These are phyloP conservation scores for Blastobotrys ciferrii DNA, from an alignment of 1,139 yeast genomes.

Conservation along the genomic window DNA sequence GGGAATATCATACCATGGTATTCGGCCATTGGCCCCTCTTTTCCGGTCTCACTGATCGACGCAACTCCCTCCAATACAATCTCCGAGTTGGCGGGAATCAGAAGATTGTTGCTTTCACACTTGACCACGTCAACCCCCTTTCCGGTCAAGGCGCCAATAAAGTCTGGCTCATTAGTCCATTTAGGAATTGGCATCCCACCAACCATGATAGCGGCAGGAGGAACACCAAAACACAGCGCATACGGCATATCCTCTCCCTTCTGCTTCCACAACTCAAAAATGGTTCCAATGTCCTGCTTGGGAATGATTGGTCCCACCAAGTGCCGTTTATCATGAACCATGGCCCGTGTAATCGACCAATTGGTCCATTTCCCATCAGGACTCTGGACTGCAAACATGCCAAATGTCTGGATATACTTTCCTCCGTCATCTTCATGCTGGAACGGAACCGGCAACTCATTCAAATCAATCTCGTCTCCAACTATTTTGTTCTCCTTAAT, in stretches of 20 bases:
- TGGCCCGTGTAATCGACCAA: slow-evolving; percentile 8
- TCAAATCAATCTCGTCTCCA: slow-evolving; percentile 4
- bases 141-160: slow-evolving; percentile 1
- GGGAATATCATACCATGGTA: slow-evolving; percentile 6
- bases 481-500: neutral
- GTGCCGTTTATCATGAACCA: slow-evolving; percentile 3
- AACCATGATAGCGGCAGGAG: slow-evolving; percentile 7
- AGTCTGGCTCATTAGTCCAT: neutral
- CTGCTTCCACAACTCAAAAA: slow-evolving; percentile 5
- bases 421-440: slow-evolving; percentile 7
- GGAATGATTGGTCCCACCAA: slow-evolving; percentile 1
- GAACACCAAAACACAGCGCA: slow-evolving; percentile 7
- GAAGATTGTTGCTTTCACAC: slow-evolving; percentile 5
- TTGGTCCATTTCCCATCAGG: slow-evolving; percentile 10
- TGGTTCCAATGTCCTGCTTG: slow-evolving; percentile 1
- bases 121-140: slow-evolving; percentile 1
- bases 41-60: slow-evolving; percentile 1
- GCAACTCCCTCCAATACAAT: slow-evolving; percentile 6
- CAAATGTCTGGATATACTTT: slow-evolving; percentile 5
- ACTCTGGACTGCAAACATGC: slow-evolving; percentile 3
- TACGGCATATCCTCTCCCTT: slow-evolving; percentile 8
- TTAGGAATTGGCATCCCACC: slow-evolving; percentile 6
- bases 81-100: slow-evolving; percentile 6
- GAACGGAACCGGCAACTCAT: neutral
- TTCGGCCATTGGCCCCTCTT: slow-evolving; percentile 8